These are phyloP conservation scores for Amanita polypyramis DNA, from an alignment of 768 basidiomycete species.

Conservation along the genomic window DNA sequence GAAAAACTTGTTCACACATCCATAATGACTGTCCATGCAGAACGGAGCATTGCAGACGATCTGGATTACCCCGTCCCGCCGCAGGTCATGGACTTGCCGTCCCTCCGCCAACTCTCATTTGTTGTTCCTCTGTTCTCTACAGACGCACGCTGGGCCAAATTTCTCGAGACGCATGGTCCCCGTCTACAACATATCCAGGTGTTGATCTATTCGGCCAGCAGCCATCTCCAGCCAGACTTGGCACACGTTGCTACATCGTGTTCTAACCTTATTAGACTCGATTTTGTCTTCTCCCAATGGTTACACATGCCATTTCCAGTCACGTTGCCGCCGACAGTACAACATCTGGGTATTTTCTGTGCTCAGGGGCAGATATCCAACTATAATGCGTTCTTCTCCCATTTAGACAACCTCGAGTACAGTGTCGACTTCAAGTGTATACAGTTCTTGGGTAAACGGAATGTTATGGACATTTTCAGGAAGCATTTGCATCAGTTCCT, in stretches of 20 bases:
- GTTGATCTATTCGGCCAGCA: background rate
- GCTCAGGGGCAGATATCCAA: background rate
- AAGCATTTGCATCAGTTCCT: slow-evolving; percentile 6
- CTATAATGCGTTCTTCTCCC: slow-evolving; percentile 1
- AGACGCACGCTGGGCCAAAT: slow-evolving; percentile 3
- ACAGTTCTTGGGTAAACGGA: slow-evolving; percentile 4
- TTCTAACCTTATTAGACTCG: background rate
- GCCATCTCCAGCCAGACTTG: background rate
- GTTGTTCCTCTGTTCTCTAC: background rate
- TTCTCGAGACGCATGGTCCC: slow-evolving; percentile 1
- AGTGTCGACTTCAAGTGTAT: background rate
- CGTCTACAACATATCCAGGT: slow-evolving; percentile 1
- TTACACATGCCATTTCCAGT: slow-evolving; percentile 4
- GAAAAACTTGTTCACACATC: background rate
- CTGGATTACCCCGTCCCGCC: background rate
- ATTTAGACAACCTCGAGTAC: background rate
- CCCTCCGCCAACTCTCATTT: slow-evolving; percentile 5
- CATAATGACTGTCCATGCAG: slow-evolving; percentile 1
- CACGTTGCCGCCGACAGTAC: background rate
- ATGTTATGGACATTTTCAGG: slow-evolving; percentile 1
- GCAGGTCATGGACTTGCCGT: slow-evolving; percentile 1
- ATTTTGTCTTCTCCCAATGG: slow-evolving; percentile 2
- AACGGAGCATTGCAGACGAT: background rate
- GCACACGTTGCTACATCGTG: background rate
- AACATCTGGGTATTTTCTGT: slow-evolving; percentile 4